Conservation (phyloP, 805 yeast genomes). For the Saccharomyces kudriavzevii region DNA sequence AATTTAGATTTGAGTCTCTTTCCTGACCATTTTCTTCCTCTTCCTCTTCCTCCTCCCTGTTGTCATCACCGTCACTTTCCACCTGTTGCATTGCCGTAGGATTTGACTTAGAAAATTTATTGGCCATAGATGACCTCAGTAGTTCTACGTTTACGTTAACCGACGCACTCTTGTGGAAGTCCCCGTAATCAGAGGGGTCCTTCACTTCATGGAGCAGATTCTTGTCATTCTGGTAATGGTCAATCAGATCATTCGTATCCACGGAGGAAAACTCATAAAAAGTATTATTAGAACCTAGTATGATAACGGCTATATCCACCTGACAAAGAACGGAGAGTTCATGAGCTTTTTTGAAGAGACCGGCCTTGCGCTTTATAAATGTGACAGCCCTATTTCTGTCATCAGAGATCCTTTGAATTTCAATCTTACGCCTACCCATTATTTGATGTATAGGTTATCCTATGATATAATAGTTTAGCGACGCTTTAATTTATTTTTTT, state of each 20-base stretch:
- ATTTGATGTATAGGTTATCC: not conserved
- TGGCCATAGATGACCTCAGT: slow-evolving; percentile 3
- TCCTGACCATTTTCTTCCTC: too few relatives aligned
- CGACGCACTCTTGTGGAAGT: slow-evolving; percentile 34
- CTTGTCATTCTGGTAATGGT: slow-evolving; percentile 30
- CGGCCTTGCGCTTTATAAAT: slow-evolving; percentile 89
- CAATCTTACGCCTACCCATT: slow-evolving; percentile 97
- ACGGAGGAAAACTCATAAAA: slow-evolving; percentile 79
- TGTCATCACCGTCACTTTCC: slow-evolving; percentile 1
- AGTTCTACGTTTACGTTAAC: slow-evolving; percentile 3
- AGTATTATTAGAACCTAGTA: slow-evolving; percentile 73
- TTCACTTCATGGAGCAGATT: slow-evolving; percentile 46
- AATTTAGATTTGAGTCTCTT: slow-evolving; percentile 6
- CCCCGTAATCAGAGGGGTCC: slow-evolving; percentile 59
- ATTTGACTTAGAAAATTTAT: slow-evolving; percentile 1
- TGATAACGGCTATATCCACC: slow-evolving; percentile 85
- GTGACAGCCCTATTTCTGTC: slow-evolving; percentile 68
- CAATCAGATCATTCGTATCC: slow-evolving; percentile 46
- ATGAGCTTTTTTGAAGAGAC: slow-evolving; percentile 64
- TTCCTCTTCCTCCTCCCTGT: slow-evolving; percentile 3
- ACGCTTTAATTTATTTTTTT: slow-evolving; percentile 1
- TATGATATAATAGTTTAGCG: not conserved
- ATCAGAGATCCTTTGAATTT: slow-evolving; percentile 82
- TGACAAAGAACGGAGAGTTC: slow-evolving; percentile 79
- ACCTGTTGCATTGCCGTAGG: not conserved